A percentile compares a stretch with the other conserved stretches of the same genome.
Evolutionary conservation across 768 basidiomycete species (phyloP).

Genomic region (Tylopilus plumbeoviolaceoides): DNA sequence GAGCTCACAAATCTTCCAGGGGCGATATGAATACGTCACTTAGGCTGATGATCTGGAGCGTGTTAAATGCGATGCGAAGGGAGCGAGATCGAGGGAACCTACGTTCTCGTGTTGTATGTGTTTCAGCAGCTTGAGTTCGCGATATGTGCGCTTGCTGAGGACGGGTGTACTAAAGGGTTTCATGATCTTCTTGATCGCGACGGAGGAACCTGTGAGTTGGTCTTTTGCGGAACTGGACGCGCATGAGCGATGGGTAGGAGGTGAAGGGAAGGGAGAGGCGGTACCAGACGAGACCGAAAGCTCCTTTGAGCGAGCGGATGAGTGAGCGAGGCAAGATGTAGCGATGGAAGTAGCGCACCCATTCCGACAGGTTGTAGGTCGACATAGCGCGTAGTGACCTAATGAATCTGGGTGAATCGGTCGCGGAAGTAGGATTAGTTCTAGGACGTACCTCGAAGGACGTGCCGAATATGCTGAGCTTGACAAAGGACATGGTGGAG

Average conservation of each 20-base stretch:
- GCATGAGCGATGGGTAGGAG: constrained; percentile 8
- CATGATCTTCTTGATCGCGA: constrained; percentile 99
- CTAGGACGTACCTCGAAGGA: constrained; percentile 76
- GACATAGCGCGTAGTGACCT: constrained; percentile 98
- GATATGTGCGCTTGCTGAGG: constrained; percentile 94
- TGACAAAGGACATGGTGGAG: constrained; percentile 82
- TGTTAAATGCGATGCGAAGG: constrained; percentile 6
- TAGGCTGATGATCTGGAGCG: constrained; percentile 87
- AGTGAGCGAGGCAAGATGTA: constrained; percentile 11
- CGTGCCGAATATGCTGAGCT: constrained; percentile 97
- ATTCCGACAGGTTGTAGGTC: constrained; percentile 99
- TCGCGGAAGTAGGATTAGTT: constrained; percentile 12
- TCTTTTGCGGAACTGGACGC: constrained; percentile 80
- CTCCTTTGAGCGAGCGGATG: constrained; percentile 43
- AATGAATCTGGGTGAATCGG: constrained; percentile 20
- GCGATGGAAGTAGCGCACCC: constrained; percentile 54
- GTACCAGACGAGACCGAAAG: constrained; percentile 97
- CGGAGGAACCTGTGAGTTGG: constrained; percentile 88
- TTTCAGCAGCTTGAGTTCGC: constrained; percentile 96
- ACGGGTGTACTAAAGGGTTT: constrained; percentile 99
- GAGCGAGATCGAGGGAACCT: constrained; percentile 25
- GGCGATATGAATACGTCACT: constrained; percentile 99
- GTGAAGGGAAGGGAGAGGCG: constrained; percentile 10
- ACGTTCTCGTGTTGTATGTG: constrained; percentile 99
- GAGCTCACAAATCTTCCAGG: constrained; percentile 88